These are phyloP conservation scores for Cornus suecica DNA, from an alignment of 148 eudicot species.

Conservation along the genomic window DNA sequence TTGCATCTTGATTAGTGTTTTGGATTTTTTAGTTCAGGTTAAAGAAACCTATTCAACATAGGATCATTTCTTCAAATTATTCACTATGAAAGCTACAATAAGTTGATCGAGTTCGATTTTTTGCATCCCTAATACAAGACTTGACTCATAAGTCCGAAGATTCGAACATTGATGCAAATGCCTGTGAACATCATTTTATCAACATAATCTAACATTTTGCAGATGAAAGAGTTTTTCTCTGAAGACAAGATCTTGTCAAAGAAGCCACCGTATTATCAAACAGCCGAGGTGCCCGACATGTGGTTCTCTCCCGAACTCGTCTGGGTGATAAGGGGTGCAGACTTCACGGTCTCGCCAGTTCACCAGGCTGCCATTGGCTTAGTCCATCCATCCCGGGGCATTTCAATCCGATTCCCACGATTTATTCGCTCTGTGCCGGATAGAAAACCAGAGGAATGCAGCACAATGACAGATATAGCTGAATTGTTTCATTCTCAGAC, in stretches of 20 bases:
- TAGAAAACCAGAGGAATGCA: slow-evolving; percentile 83
- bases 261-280: slow-evolving; percentile 78
- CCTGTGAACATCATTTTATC: not conserved
- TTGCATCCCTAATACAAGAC: too few species aligned
- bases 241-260: slow-evolving; percentile 66
- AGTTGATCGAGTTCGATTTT: too few species aligned
- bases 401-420: slow-evolving; percentile 89
- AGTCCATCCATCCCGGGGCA: slow-evolving; percentile 84
- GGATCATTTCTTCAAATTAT: too few species aligned
- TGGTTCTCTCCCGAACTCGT: slow-evolving; percentile 90
- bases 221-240: slow-evolving; percentile 86
- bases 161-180: too few species aligned
- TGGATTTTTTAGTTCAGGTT: not conserved
- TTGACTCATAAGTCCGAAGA: too few species aligned
- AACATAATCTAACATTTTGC: slow-evolving; percentile 23
- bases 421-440: slow-evolving; percentile 55
- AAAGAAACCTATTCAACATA: not conserved
- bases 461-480: slow-evolving; percentile 67
- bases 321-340: slow-evolving; percentile 95
- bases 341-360: slow-evolving; percentile 86
- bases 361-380: slow-evolving; percentile 90
- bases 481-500: slow-evolving; percentile 87
- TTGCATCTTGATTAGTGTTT: not conserved
- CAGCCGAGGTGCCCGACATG: slow-evolving; percentile 74
- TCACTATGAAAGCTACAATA: not conserved